A percentile compares a stretch with the other conserved stretches of the same genome.
Evolutionary conservation across 306 rosid species (phyloP).

Genomic region (Datisca glomerata): DNA sequence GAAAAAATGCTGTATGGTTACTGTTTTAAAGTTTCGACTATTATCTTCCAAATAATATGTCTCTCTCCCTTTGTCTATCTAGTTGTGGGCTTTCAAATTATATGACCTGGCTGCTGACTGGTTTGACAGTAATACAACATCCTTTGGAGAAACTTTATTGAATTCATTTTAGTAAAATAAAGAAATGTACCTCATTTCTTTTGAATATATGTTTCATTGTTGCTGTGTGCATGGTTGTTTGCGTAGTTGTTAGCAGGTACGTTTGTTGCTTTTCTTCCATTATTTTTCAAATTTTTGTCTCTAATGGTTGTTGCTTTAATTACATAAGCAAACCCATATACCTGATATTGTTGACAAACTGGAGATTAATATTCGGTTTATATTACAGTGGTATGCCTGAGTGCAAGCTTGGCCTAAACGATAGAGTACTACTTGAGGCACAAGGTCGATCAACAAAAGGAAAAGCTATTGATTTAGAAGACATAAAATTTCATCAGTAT

Average conservation of each 20-base stretch:
- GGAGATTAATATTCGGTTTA: constrained; percentile 11
- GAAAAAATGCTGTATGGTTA: too few relatives aligned
- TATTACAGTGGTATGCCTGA: constrained; percentile 97
- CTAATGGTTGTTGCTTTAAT: too few relatives aligned
- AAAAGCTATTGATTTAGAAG: constrained; percentile 97
- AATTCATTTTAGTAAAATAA: neutral
- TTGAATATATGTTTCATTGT: neutral
- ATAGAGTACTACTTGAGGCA: constrained; percentile 85
- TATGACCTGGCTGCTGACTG: neutral
- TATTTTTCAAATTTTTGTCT: too few relatives aligned
- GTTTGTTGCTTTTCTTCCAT: too few relatives aligned
- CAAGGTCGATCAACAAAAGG: constrained; percentile 96
- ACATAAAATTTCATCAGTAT: constrained; percentile 99
- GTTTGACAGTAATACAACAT: too few relatives aligned
- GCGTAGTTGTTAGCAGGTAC: too few relatives aligned
- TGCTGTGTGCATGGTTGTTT: too few relatives aligned
- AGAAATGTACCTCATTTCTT: neutral
- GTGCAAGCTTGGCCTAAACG: constrained; percentile 95
- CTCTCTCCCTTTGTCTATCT: too few relatives aligned
- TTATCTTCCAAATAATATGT: too few relatives aligned
- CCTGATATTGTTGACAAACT: neutral
- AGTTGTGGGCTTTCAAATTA: neutral
- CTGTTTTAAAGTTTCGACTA: too few relatives aligned
- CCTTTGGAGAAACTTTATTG: too few relatives aligned
- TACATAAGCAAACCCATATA: too few relatives aligned